Conservation (phyloP, 768 basidiomycete genomes). For the Pholiota molesta region DNA sequence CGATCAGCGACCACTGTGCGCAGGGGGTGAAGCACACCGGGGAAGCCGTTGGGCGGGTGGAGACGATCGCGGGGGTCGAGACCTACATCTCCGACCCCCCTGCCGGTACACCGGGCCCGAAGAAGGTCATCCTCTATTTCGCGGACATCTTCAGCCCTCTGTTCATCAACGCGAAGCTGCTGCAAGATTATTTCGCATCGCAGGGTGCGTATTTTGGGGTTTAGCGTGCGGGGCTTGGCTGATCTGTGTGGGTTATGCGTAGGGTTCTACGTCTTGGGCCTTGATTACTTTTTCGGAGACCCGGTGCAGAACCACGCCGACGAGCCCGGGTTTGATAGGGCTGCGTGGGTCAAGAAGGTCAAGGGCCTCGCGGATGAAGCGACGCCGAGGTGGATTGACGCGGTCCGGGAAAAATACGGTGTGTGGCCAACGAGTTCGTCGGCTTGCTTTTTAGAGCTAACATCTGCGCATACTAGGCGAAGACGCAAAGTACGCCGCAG, state of each 20-base stretch:
- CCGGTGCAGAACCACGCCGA: conserved; percentile 42
- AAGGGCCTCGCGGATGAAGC: conserved; percentile 38
- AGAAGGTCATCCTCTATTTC: conserved; percentile 57
- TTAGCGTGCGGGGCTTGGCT: too few relatives aligned
- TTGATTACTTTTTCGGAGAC: conserved; percentile 70
- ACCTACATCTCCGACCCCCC: conserved; percentile 59
- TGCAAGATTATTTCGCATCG: conserved; percentile 67
- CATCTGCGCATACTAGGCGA: conserved; percentile 12
- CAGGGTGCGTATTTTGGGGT: conserved; percentile 34
- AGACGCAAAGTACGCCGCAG: conserved; percentile 45
- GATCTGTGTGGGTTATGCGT: background rate
- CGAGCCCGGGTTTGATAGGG: conserved; percentile 37
- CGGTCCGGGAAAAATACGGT: conserved; percentile 54
- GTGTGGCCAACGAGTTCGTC: background rate
- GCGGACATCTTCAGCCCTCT: conserved; percentile 63
- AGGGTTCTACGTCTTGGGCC: conserved; percentile 63
- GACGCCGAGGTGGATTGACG: conserved; percentile 55
- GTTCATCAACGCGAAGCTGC: conserved; percentile 56
- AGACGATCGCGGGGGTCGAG: conserved; percentile 42
- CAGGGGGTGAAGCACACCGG: conserved; percentile 55
- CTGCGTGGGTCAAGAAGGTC: conserved; percentile 43
- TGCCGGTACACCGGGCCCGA: conserved; percentile 35
- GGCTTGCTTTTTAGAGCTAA: background rate
- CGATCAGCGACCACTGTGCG: conserved; percentile 53
- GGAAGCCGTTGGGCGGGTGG: conserved; percentile 42